Evolutionary conservation across 208 protist species (phyloP).

Genomic region (Trichomonas tenax): DNA sequence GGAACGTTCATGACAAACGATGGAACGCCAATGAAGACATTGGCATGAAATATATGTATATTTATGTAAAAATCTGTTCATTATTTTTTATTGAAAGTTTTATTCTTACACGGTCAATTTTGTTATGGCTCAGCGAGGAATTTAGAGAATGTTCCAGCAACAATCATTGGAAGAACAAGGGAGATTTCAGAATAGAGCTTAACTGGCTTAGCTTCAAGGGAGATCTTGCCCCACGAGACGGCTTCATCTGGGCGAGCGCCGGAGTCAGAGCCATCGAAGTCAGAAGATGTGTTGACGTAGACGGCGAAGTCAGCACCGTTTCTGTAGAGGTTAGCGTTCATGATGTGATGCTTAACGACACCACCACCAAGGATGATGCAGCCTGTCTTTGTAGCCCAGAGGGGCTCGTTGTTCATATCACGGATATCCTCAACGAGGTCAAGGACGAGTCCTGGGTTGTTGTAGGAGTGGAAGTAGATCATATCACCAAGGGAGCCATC

Average conservation of each 20-base stretch:
- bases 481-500: constrained; percentile 98
- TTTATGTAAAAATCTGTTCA: no score
- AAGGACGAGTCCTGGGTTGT: constrained; percentile 68
- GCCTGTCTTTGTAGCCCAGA: constrained; percentile 72
- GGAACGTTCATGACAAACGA: no score
- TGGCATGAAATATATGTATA: no score
- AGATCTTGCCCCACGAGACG: constrained; percentile 75
- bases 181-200: constrained; percentile 92
- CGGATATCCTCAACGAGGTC: constrained; percentile 86
- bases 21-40: no score
- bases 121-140: neutral
- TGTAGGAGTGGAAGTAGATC: constrained; percentile 97
- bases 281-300: constrained; percentile 37
- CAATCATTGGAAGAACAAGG: constrained; percentile 83
- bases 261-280: constrained; percentile 93
- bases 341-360: constrained; percentile 48
- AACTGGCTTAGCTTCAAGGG: constrained; percentile 65
- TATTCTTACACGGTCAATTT: no score
- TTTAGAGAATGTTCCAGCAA: constrained; percentile 52
- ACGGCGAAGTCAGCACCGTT: constrained; percentile 92
- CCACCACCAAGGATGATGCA: constrained; percentile 80
- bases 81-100: no score
- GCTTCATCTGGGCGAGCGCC: constrained; percentile 96
- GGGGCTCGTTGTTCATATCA: constrained; percentile 75
- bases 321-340: constrained; percentile 51